Conservation (phyloP, 2,329 filamentous ascomycete genomes). For the Tympanopsis confertula region DNA sequence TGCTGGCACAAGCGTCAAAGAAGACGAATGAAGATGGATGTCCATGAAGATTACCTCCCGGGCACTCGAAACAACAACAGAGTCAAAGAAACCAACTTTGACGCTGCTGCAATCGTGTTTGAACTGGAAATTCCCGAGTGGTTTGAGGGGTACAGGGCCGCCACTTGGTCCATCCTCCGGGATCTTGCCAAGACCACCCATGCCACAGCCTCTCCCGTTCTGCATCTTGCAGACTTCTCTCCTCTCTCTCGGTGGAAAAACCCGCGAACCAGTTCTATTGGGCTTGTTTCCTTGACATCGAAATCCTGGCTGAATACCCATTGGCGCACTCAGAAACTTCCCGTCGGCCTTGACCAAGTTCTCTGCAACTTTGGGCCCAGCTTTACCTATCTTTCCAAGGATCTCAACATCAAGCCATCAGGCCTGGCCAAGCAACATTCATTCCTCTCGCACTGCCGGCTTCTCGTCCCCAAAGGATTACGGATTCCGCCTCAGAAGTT, state of each 20-base stretch:
- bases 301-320: no score
- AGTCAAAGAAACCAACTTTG: conserved; percentile 8
- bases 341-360: no score
- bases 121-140: conserved; percentile 32
- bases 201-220: conserved; percentile 4
- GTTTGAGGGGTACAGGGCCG: conserved; percentile 36
- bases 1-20: conserved; percentile 23
- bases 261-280: no score
- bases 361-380: no score
- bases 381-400: no score
- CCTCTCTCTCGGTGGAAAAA: no score
- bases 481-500: conserved; percentile 10
- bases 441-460: conserved; percentile 17
- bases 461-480: conserved; percentile 17
- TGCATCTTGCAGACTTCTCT: conserved; percentile 9
- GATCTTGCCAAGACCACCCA: conserved; percentile 17
- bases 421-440: conserved; percentile 15
- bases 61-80: no score
- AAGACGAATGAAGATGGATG: conserved; percentile 26
- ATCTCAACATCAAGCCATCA: conserved; percentile 10
- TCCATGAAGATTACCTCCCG: conserved; percentile 34
- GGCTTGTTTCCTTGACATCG: no score
- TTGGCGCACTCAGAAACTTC: no score
- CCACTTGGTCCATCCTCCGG: conserved; percentile 34
- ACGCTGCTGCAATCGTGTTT: conserved; percentile 33